Conservation (phyloP, 1,284 basidiomycete genomes). For the Heterobasidion irregulare region DNA sequence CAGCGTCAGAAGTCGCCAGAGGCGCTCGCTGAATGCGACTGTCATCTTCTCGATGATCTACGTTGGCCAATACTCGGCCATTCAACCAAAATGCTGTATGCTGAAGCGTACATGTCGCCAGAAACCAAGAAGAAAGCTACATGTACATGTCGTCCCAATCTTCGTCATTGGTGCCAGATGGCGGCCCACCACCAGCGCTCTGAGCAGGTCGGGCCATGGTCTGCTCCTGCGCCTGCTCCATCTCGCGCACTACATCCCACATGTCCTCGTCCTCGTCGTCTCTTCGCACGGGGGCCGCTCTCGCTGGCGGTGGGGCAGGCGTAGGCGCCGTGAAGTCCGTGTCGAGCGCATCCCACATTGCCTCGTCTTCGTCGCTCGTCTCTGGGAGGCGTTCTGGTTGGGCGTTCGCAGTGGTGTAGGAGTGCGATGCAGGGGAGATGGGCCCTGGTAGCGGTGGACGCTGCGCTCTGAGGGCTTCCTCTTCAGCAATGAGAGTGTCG, state of each 20-base stretch:
- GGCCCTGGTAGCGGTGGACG: conserved; percentile 1
- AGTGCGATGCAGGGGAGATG: background rate
- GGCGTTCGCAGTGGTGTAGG: background rate
- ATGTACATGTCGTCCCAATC: conserved; percentile 35
- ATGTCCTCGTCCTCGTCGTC: conserved; percentile 47
- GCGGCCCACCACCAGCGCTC: background rate
- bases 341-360: conserved; percentile 45
- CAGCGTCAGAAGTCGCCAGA: no score
- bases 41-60: no score
- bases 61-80: no score
- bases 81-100: no score
- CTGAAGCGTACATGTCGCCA: no score
- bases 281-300: conserved; percentile 6
- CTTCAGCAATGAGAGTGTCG: conserved; percentile 12
- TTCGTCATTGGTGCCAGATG: conserved; percentile 23
- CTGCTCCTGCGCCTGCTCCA: conserved; percentile 30
- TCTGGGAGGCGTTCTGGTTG: conserved; percentile 3
- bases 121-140: conserved; percentile 12
- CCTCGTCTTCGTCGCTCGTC: conserved; percentile 40
- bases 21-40: no score
- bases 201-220: background rate
- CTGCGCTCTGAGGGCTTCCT: conserved; percentile 2
- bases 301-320: conserved; percentile 1
- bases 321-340: conserved; percentile 7
- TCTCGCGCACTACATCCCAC: conserved; percentile 60